A percentile compares a stretch with the other conserved stretches of the same genome.
These are phyloP conservation scores for Selenicereus undatus DNA, from an alignment of 148 eudicot genomes.

Conservation along the genomic window DNA sequence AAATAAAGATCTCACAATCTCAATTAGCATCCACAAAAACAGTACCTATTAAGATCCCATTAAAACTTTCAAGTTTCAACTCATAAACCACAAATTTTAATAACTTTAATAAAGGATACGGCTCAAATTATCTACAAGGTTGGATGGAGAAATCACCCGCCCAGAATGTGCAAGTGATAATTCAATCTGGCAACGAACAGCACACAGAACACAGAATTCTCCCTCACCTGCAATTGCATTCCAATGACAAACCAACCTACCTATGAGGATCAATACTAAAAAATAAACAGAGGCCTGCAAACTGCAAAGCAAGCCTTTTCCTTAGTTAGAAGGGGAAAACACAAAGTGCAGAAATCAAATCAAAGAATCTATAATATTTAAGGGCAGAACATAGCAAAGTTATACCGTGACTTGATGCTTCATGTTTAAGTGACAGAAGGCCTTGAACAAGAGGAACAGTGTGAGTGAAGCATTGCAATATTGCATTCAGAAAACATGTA, in stretches of 20 bases:
- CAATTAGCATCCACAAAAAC: background rate
- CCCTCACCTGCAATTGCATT: slow-evolving; percentile 39
- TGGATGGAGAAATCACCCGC: slow-evolving; percentile 39
- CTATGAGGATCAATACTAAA: background rate
- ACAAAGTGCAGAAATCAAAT: background rate
- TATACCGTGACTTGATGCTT: slow-evolving; percentile 47
- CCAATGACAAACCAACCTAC: background rate
- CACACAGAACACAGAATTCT: slow-evolving; percentile 66
- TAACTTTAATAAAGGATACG: slow-evolving; percentile 50
- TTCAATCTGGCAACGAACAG: slow-evolving; percentile 50
- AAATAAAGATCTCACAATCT: background rate
- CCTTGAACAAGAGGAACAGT: slow-evolving; percentile 74
- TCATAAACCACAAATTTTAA: background rate
- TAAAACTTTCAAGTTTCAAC: background rate
- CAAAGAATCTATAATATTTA: background rate
- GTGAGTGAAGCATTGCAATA: slow-evolving; percentile 79
- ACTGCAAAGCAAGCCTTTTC: background rate
- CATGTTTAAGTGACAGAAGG: slow-evolving; percentile 38
- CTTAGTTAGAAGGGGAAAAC: background rate
- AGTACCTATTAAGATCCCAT: background rate
- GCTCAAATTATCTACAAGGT: slow-evolving; percentile 60
- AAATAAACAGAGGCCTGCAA: background rate
- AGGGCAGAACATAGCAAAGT: slow-evolving; percentile 10
- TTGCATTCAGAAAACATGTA: slow-evolving; percentile 69
- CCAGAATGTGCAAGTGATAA: slow-evolving; percentile 34